Percentiles rank a stretch among this genome's conserved stretches.
These are phyloP conservation scores for Lichtheimia ornata DNA, from an alignment of 371 early-diverging fungal species.

Conservation along the genomic window DNA sequence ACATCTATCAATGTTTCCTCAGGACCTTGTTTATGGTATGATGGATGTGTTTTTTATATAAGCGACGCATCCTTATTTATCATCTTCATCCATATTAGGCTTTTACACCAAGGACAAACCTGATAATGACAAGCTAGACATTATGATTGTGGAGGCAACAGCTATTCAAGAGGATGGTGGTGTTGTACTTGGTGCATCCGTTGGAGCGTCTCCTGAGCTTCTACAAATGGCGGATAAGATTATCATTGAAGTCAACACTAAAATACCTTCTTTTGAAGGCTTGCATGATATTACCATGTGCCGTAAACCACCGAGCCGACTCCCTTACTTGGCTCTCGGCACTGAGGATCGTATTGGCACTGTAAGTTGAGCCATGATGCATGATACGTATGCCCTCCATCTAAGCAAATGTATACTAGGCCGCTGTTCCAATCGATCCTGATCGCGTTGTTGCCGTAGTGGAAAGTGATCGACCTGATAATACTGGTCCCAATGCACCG, in stretches of 20 bases:
- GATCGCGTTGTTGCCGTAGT: conserved; percentile 51
- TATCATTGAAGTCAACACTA: conserved; percentile 55
- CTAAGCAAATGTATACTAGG: conserved; percentile 16
- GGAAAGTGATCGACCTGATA: conserved; percentile 49
- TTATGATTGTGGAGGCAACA: conserved; percentile 56
- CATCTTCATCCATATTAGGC: conserved; percentile 18
- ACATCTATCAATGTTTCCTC: conserved; percentile 58
- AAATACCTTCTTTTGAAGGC: conserved; percentile 55
- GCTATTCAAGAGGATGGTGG: conserved; percentile 56
- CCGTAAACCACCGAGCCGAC: conserved; percentile 43
- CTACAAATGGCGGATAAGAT: conserved; percentile 56
- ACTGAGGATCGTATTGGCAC: conserved; percentile 54
- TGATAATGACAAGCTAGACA: conserved; percentile 47
- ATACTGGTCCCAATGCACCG: conserved; percentile 45
- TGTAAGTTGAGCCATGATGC: conserved; percentile 20
- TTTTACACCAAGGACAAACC: conserved; percentile 51
- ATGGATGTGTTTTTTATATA: background rate
- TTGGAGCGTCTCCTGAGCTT: conserved; percentile 55
- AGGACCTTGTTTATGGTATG: conserved; percentile 52
- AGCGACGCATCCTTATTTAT: too few species aligned
- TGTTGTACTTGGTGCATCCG: conserved; percentile 55
- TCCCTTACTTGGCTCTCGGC: conserved; percentile 49
- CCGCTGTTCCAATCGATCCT: conserved; percentile 49
- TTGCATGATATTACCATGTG: conserved; percentile 50
- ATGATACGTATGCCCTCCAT: background rate